Base-by-base conservation (phyloP, 2,329 filamentous ascomycete species). In the Didymella arachidicola region DNA sequence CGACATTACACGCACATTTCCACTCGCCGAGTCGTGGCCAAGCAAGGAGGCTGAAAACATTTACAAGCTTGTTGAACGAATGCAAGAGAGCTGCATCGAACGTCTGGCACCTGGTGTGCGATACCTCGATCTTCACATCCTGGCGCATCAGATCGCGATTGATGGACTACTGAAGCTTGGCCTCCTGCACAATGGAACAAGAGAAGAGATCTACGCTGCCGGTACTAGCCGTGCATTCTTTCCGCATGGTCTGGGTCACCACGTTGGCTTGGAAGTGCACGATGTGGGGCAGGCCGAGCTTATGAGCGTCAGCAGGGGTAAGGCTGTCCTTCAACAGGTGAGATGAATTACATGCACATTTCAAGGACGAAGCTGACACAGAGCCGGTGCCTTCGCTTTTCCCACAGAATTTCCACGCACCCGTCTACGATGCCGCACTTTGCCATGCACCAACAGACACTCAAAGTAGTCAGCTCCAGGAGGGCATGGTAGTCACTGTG, bases 201-300 rank as follows among this genome's bases (percentile, higher is more conserved):
- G 78, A 34, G 84, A 89, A 18, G 92, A 92, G 67, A 90, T 97
- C 25, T 85, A 96, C 60, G 84, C 87, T 65, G 87, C 86, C 42
- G 84, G 93, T 54, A 91, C 92, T n/a, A 94, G 90, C 70, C 87
- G 90, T 25, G 93, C 93, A 1, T 97, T 97, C 81, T 91, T 97
- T 72, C 93, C 93, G 1, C 93, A 97, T 74, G 93, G 93, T 0
- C 80, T 97, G 1, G 93, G 93, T 0, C 93, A 97, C 77, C 94
- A 96, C 74, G 81, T 97, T 10, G 93, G 93, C 62, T 89, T 97
- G 84, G 93, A 97, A 74, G 96, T 93, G 2, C 93, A 97, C 75
- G 93, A 97, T 65, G 73, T 78, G 6, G 72, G 73, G 8, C 74
- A 77, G 39, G 65, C 64, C 12, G 70, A 74, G 38, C 53, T 77